Percentiles rank a stretch among this genome's conserved stretches.
These are phyloP conservation scores for Beauveria medogensis DNA, from an alignment of 2,329 filamentous ascomycete genomes.

Conservation along the genomic window DNA sequence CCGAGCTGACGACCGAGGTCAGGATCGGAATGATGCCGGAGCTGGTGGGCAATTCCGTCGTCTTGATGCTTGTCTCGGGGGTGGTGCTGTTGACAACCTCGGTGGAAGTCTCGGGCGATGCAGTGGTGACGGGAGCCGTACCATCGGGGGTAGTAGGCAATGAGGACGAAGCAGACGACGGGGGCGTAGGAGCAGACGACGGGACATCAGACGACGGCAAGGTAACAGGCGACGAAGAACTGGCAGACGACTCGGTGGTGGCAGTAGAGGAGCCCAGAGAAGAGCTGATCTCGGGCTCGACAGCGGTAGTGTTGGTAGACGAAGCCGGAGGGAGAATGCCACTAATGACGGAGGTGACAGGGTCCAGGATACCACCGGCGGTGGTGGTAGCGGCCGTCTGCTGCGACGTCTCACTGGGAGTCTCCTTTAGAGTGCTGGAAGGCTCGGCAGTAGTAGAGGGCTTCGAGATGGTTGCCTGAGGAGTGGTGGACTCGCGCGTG, in stretches of 20 bases:
- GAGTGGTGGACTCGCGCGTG: no score
- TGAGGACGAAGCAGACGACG: background rate
- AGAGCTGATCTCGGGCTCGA: background rate
- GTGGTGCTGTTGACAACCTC: constrained; percentile 3
- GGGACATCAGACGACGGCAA: no score
- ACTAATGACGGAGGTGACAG: constrained; percentile 17
- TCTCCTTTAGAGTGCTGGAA: background rate
- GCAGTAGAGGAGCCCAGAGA: background rate
- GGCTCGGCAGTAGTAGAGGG: background rate
- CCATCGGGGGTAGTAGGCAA: background rate
- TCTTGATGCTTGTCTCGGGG: background rate
- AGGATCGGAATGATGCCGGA: background rate
- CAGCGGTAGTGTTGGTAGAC: constrained; percentile 4
- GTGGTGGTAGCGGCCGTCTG: constrained; percentile 8
- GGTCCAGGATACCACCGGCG: constrained; percentile 16
- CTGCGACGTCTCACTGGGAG: constrained; percentile 4
- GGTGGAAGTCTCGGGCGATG: background rate
- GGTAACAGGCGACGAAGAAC: background rate
- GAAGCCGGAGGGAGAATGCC: constrained; percentile 14
- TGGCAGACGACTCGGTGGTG: background rate
- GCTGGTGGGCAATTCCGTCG: background rate
- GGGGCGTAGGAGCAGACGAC: no score
- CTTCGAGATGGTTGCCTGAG: background rate
- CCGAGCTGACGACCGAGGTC: constrained; percentile 11
- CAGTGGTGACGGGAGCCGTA: background rate